Evolutionary conservation across 176 grass and related monocot genomes (phyloP).

Genomic region (Zizania latifolia): DNA sequence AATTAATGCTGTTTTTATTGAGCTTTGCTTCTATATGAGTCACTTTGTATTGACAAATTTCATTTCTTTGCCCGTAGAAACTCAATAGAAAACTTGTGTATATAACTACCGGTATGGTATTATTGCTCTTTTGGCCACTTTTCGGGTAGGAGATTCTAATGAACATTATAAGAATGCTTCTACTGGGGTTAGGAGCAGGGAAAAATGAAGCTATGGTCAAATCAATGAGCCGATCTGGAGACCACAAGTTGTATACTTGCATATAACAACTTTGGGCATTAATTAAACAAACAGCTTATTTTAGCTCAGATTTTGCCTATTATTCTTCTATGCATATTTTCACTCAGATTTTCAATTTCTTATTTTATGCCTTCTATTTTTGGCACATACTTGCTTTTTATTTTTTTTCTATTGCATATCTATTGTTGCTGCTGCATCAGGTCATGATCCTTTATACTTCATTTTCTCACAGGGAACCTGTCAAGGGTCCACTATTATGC

Average conservation of each 20-base stretch:
- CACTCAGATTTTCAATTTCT: not conserved
- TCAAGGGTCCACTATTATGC: conserved; percentile 87
- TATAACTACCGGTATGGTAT: conserved; percentile 68
- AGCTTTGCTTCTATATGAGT: not conserved
- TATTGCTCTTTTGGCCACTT: conserved; percentile 87
- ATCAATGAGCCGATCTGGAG: conserved; percentile 76
- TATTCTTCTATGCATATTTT: not conserved
- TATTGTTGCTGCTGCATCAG: conserved; percentile 4
- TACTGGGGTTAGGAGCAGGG: conserved; percentile 57
- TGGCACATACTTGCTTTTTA: not conserved
- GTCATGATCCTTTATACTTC: not conserved
- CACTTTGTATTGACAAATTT: not conserved
- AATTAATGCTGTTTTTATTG: not conserved
- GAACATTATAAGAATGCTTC: conserved; percentile 85
- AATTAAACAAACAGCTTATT: not conserved
- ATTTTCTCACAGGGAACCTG: conserved; percentile 70
- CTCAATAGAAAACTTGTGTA: conserved; percentile 86
- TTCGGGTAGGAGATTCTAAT: conserved; percentile 57
- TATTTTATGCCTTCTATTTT: not conserved
- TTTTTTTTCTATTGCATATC: not conserved
- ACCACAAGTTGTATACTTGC: conserved; percentile 50
- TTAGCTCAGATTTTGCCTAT: too few relatives aligned
- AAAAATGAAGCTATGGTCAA: conserved; percentile 93
- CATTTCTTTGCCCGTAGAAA: conserved; percentile 50
- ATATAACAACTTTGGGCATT: not conserved